A percentile compares a stretch with the other conserved stretches of the same genome.
Conservation (phyloP, 1,284 basidiomycete species). For the Cryptococcus jaspeensis region DNA sequence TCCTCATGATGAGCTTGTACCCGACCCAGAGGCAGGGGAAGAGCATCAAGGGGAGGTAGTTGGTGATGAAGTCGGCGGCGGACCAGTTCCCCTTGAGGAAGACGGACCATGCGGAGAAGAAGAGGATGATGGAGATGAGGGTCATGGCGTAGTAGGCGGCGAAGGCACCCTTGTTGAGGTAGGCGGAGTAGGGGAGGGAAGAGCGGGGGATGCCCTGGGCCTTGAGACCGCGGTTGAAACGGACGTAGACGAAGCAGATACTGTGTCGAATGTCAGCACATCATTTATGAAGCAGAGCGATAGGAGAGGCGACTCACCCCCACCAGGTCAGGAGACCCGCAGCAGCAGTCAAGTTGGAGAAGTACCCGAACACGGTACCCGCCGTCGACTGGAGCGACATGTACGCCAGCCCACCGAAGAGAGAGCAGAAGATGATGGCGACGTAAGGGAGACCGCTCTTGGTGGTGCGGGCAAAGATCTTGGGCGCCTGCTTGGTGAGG, state of each 20-base stretch:
- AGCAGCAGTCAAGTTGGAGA: slow-evolving; percentile 61
- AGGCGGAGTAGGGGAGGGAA: slow-evolving; percentile 62
- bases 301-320: slow-evolving; percentile 44
- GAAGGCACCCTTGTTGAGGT: slow-evolving; percentile 34
- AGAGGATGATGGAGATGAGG: slow-evolving; percentile 39
- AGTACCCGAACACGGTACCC: slow-evolving; percentile 72
- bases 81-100: slow-evolving; percentile 57
- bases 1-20: slow-evolving; percentile 37
- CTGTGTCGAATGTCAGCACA: background rate
- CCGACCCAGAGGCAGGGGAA: slow-evolving; percentile 72
- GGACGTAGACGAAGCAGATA: slow-evolving; percentile 73
- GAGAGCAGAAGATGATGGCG: slow-evolving; percentile 64
- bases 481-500: slow-evolving; percentile 40
- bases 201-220: slow-evolving; percentile 62
- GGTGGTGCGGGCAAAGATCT: slow-evolving; percentile 61
- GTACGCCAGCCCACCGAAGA: slow-evolving; percentile 59
- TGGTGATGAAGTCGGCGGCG: slow-evolving; percentile 33
- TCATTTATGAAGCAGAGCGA: background rate
- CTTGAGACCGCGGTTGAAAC: slow-evolving; percentile 73
- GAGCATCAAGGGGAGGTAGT: slow-evolving; percentile 62
- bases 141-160: slow-evolving; percentile 48
- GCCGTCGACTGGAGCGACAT: slow-evolving; percentile 63
- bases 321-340: slow-evolving; percentile 70
- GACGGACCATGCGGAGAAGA: slow-evolving; percentile 54
- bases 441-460: slow-evolving; percentile 72